A percentile compares a stretch with the other conserved stretches of the same genome.
These are phyloP conservation scores for Fraxinus albicans DNA, from an alignment of 305 asterid species.

Conservation along the genomic window DNA sequence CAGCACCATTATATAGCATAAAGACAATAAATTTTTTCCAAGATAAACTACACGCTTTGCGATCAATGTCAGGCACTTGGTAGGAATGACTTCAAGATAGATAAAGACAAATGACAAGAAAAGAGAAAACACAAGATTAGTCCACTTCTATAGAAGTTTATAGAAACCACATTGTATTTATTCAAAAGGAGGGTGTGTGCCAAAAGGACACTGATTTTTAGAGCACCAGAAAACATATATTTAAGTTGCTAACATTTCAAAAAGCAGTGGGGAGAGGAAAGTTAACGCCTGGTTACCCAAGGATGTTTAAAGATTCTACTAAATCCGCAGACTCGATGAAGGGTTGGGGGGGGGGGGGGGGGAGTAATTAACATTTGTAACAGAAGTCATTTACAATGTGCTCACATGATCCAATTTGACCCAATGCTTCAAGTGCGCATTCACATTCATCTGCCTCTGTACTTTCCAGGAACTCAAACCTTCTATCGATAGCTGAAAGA, in stretches of 20 bases:
- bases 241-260: slow-evolving; percentile 11
- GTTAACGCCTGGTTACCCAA: slow-evolving; percentile 14
- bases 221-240: slow-evolving; percentile 6
- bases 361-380: neutral
- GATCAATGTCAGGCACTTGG: slow-evolving; percentile 13
- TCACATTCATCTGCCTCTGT: slow-evolving; percentile 80
- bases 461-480: slow-evolving; percentile 56
- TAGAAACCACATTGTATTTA: neutral
- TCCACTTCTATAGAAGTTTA: slow-evolving; percentile 1
- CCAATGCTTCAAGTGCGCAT: slow-evolving; percentile 91
- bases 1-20: slow-evolving; percentile 27
- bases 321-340: slow-evolving; percentile 7
- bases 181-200: slow-evolving; percentile 1
- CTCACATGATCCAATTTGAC: slow-evolving; percentile 91
- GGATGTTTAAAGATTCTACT: slow-evolving; percentile 10
- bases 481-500: slow-evolving; percentile 66
- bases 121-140: slow-evolving; percentile 18
- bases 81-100: slow-evolving; percentile 9
- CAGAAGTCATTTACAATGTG: slow-evolving; percentile 24
- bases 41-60: slow-evolving; percentile 6
- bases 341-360: neutral
- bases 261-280: neutral
- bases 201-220: neutral
- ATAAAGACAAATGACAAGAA: slow-evolving; percentile 19
- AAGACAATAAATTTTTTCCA: slow-evolving; percentile 22